phyloP scores from a whole-genome alignment of 2,329 filamentous ascomycete genomes.

The Didymella exigua region DNA sequence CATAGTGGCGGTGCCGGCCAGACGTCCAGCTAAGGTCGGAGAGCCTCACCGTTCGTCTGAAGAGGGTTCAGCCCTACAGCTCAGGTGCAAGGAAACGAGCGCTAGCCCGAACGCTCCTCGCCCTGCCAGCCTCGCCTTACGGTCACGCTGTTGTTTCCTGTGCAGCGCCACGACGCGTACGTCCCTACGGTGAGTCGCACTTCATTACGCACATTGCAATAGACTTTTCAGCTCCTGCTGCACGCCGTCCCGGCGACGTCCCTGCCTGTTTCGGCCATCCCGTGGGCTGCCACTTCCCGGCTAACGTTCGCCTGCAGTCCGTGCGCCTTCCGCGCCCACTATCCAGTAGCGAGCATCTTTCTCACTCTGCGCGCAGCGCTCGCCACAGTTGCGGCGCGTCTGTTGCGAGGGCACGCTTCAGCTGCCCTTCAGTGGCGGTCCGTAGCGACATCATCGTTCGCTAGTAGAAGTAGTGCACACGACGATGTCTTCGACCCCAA shows the following conservation, averaged over 20 bases:
- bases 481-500: conserved; percentile 47
- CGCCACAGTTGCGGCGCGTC: conserved; percentile 38
- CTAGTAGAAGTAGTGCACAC: conserved; percentile 23
- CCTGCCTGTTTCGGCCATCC: conserved; percentile 35
- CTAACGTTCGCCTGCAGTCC: conserved; percentile 21
- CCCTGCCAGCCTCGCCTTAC: conserved; percentile 27
- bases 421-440: conserved; percentile 43
- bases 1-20: conserved; percentile 32
- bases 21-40: conserved; percentile 20
- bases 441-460: conserved; percentile 25
- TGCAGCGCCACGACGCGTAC: conserved; percentile 15
- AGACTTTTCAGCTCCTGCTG: conserved; percentile 12
- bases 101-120: conserved; percentile 16
- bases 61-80: conserved; percentile 18
- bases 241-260: conserved; percentile 13
- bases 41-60: conserved; percentile 20
- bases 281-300: conserved; percentile 17
- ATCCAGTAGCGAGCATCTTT: conserved; percentile 24
- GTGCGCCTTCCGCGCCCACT: conserved; percentile 24
- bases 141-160: conserved; percentile 6
- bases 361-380: conserved; percentile 26
- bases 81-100: conserved; percentile 14
- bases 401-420: conserved; percentile 39
- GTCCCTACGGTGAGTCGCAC: conserved; percentile 20
- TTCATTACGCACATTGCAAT: conserved; percentile 9